phyloP scores from a whole-genome alignment of 768 basidiomycete species.

The Mycena indigotica region DNA sequence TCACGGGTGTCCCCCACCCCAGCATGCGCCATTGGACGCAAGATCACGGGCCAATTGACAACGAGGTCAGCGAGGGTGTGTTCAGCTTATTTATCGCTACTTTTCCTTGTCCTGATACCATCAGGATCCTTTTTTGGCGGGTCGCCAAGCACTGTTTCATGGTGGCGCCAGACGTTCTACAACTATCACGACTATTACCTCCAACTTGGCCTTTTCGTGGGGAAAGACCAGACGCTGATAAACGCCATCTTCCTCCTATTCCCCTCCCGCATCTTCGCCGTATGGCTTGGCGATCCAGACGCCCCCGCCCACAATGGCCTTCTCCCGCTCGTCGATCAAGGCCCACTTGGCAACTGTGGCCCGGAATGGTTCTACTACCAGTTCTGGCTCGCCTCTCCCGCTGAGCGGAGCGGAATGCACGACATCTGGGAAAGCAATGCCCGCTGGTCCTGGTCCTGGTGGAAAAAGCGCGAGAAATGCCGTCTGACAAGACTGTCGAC shows the following conservation, averaged over 20 bases:
- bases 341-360: conserved; percentile 44
- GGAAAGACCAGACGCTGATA: conserved; percentile 60
- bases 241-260: conserved; percentile 49
- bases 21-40: conserved; percentile 42
- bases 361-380: conserved; percentile 52
- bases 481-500: conserved; percentile 27
- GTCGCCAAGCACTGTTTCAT: conserved; percentile 42
- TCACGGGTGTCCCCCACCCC: conserved; percentile 37
- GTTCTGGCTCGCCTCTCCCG: conserved; percentile 44
- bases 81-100: neutral
- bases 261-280: conserved; percentile 46
- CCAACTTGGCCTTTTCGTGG: conserved; percentile 48
- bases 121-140: conserved; percentile 65
- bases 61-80: conserved; percentile 54
- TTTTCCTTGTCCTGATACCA: neutral
- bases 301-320: conserved; percentile 24
- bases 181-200: conserved; percentile 56
- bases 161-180: conserved; percentile 51
- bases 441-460: conserved; percentile 32
- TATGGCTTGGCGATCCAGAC: conserved; percentile 38
- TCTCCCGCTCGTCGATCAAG: conserved; percentile 25
- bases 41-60: conserved; percentile 51
- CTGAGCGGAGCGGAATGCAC: conserved; percentile 24
- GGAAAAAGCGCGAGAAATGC: conserved; percentile 31
- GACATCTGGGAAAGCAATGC: conserved; percentile 18